phyloP scores from a whole-genome alignment of 139 green algal species.

The Nannochloris sp. region DNA sequence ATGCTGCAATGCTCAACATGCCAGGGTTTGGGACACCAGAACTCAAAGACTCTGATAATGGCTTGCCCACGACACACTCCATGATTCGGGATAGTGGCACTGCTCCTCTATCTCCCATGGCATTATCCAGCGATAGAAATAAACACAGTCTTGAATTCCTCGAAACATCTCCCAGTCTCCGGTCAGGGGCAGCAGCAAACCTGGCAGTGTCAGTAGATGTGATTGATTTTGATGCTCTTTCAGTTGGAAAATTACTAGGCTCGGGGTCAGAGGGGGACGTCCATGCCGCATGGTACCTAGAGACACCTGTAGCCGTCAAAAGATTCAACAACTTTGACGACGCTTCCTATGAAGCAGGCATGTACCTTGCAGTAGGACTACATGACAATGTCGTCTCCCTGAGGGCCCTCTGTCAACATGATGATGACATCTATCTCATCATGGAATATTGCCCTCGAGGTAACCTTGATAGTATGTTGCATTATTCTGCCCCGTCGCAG shows the following conservation, averaged over 20 bases:
- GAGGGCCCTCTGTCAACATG: conserved; percentile 26
- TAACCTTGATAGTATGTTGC: conserved; percentile 37
- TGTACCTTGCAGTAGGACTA: conserved; percentile 32
- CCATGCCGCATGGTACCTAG: conserved; percentile 35
- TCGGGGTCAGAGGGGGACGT: conserved; percentile 33
- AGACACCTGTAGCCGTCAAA: conserved; percentile 43
- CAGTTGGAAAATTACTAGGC: conserved; percentile 23
- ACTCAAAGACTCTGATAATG: too few species aligned
- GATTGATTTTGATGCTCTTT: conserved; percentile 15
- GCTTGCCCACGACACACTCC: too few species aligned
- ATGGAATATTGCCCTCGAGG: conserved; percentile 48
- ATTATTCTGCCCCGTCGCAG: conserved; percentile 13
- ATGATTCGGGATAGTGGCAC: too few species aligned
- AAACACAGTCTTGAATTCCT: too few species aligned
- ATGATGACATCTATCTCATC: conserved; percentile 28
- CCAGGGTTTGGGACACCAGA: neutral
- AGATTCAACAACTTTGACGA: neutral
- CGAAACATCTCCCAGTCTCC: too few species aligned
- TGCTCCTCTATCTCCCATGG: too few species aligned
- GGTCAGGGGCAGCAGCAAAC: too few species aligned
- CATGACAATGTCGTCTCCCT: conserved; percentile 45
- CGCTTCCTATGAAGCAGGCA: conserved; percentile 28
- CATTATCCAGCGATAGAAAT: too few species aligned
- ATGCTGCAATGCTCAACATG: conserved; percentile 1
- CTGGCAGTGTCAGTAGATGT: conserved; percentile 14